Evolutionary conservation across 192 early-diverging fungal genomes (phyloP).

Genomic region (Rhizophagus clarus): DNA sequence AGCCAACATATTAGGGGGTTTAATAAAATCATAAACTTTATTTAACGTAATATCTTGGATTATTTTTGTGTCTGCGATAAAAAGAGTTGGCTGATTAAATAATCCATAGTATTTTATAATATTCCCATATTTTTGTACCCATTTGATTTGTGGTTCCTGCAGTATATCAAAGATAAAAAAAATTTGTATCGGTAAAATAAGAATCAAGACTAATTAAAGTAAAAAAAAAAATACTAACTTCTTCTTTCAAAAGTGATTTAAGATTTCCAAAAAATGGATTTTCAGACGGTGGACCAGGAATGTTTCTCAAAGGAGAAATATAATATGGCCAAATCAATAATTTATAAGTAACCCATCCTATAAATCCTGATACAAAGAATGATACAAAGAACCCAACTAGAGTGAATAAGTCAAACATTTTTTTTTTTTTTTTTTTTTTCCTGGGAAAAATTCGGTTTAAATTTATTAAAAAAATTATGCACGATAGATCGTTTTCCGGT

Average conservation of each 20-base stretch:
- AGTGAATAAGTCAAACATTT: no score
- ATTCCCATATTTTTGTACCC: conserved; percentile 54
- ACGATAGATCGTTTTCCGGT: no score
- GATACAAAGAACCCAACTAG: no score
- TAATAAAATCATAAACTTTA: conserved; percentile 50
- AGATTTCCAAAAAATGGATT: background rate
- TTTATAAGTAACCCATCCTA: no score
- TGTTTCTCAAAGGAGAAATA: no score
- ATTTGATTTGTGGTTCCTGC: conserved; percentile 10
- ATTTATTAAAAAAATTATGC: no score
- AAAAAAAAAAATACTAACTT: no score
- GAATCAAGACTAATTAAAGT: background rate
- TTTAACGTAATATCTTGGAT: conserved; percentile 48
- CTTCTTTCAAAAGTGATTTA: no score
- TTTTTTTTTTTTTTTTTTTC: no score
- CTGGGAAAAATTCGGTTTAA: no score
- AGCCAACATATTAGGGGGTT: conserved; percentile 35
- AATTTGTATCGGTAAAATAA: background rate
- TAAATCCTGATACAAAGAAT: background rate
- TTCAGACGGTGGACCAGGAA: background rate
- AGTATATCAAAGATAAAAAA: no score
- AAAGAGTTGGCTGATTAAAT: conserved; percentile 40
- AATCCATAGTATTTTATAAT: conserved; percentile 50
- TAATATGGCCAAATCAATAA: no score
- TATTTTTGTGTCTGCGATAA: conserved; percentile 53